phyloP scores from a whole-genome alignment of 176 grass and related monocot species.

The Eleusine indica region DNA sequence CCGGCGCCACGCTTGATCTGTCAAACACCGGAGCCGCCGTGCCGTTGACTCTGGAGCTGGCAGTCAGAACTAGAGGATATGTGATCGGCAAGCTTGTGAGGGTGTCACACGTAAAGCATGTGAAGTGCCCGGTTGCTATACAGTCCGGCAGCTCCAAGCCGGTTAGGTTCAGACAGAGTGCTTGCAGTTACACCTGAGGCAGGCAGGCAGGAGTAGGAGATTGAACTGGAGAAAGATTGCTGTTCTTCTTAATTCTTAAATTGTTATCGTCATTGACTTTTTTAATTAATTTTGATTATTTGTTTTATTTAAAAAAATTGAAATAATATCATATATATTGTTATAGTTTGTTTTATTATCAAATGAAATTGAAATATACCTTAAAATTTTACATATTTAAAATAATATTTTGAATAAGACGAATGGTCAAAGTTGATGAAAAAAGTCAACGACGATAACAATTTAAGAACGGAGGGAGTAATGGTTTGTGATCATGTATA shows the following conservation, averaged over 20 bases:
- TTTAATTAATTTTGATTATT: too few species aligned
- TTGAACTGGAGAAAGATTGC: not conserved
- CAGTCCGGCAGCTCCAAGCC: constrained; percentile 55
- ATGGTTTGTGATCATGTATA: not conserved
- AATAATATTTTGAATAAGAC: too few species aligned
- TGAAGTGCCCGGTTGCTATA: constrained; percentile 54
- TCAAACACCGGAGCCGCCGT: constrained; percentile 43
- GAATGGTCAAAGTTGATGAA: too few species aligned
- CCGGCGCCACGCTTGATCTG: constrained; percentile 60
- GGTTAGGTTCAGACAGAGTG: constrained; percentile 47
- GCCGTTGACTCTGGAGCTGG: constrained; percentile 64
- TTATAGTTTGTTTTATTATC: too few species aligned
- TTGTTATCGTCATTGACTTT: too few species aligned
- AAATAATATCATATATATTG: too few species aligned
- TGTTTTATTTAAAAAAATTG: too few species aligned
- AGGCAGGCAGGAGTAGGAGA: not conserved
- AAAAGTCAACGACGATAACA: too few species aligned
- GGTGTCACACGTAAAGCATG: constrained; percentile 62
- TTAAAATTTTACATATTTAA: too few species aligned
- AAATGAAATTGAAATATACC: too few species aligned
- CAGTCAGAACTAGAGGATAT: constrained; percentile 56
- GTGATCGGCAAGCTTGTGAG: constrained; percentile 81
- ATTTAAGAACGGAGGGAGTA: too few species aligned
- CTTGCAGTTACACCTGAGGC: constrained; percentile 52
- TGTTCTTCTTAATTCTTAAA: too few species aligned